These are phyloP conservation scores for Irpex lacteus DNA, from an alignment of 1,284 basidiomycete species.

Conservation along the genomic window DNA sequence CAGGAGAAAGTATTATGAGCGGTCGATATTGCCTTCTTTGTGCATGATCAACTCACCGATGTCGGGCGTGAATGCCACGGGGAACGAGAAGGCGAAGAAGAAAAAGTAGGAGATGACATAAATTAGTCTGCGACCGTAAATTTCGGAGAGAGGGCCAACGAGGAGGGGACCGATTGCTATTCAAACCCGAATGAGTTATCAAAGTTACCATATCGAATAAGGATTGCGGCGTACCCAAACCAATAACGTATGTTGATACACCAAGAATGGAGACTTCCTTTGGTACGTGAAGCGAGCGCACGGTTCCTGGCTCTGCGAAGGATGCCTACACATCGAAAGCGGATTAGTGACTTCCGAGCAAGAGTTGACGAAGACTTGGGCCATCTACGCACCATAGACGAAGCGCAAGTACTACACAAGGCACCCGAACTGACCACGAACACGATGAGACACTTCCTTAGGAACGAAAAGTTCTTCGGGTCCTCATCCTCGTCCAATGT, in stretches of 20 bases:
- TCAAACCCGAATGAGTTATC: neutral
- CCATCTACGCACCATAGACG: conserved; percentile 55
- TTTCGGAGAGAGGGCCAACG: conserved; percentile 52
- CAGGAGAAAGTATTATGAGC: conserved; percentile 1
- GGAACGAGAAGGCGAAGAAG: conserved; percentile 46
- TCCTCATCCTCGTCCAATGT: conserved; percentile 14
- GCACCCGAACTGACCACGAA: conserved; percentile 13
- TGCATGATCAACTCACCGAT: conserved; percentile 29
- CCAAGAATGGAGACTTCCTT: conserved; percentile 67
- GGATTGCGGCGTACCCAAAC: conserved; percentile 36
- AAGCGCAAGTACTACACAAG: conserved; percentile 53
- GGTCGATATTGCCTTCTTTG: neutral
- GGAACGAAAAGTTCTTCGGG: conserved; percentile 12
- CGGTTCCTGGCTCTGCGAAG: conserved; percentile 62
- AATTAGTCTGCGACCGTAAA: conserved; percentile 43
- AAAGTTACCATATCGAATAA: neutral
- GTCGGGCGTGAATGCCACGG: conserved; percentile 49
- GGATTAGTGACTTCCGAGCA: neutral
- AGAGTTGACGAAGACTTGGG: neutral
- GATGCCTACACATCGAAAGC: conserved; percentile 44
- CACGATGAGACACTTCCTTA: conserved; percentile 16
- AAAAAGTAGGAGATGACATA: conserved; percentile 38
- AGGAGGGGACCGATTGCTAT: conserved; percentile 44
- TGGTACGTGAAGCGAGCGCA: conserved; percentile 56
- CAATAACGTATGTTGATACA: conserved; percentile 69